Percentiles rank a stretch among this genome's conserved stretches.
phyloP scores from a whole-genome alignment of 2,329 filamentous ascomycete species.

The Corynespora cassiicola region DNA sequence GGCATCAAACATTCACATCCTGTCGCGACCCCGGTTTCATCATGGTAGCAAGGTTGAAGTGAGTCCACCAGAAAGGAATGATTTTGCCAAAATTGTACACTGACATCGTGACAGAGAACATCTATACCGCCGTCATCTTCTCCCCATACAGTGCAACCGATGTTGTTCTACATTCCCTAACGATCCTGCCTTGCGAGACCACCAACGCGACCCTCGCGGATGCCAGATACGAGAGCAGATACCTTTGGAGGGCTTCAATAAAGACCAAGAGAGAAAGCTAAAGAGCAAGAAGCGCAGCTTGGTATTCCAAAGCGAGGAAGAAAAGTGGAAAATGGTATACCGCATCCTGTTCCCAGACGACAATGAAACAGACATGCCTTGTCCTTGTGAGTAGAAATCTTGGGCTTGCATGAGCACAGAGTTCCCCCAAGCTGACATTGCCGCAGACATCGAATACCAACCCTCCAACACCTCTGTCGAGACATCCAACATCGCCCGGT shows the following conservation, averaged over 20 bases:
- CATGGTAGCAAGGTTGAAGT: constrained; percentile 30
- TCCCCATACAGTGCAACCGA: constrained; percentile 30
- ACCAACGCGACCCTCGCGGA: constrained; percentile 26
- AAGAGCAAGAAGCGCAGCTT: constrained; percentile 33
- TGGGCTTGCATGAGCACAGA: neutral
- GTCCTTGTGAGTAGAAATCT: constrained; percentile 20
- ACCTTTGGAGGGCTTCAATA: constrained; percentile 29
- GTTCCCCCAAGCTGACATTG: neutral
- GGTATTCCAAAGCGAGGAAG: constrained; percentile 24
- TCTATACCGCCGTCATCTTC: constrained; percentile 29
- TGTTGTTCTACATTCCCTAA: constrained; percentile 28
- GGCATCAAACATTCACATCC: constrained; percentile 30
- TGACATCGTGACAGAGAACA: too few species aligned
- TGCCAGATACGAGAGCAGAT: constrained; percentile 26
- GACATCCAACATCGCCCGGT: constrained; percentile 19
- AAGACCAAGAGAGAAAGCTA: constrained; percentile 30
- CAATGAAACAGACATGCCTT: constrained; percentile 23
- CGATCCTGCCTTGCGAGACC: constrained; percentile 26
- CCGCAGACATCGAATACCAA: constrained; percentile 26
- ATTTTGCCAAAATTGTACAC: too few species aligned
- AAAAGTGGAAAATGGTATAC: constrained; percentile 34
- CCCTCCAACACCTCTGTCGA: constrained; percentile 11
- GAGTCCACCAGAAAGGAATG: too few species aligned
- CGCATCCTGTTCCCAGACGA: constrained; percentile 32
- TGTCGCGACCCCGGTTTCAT: constrained; percentile 32